Evolutionary conservation across 2,329 filamentous ascomycete genomes (phyloP).

Genomic region (Aspergillus sp.): DNA sequence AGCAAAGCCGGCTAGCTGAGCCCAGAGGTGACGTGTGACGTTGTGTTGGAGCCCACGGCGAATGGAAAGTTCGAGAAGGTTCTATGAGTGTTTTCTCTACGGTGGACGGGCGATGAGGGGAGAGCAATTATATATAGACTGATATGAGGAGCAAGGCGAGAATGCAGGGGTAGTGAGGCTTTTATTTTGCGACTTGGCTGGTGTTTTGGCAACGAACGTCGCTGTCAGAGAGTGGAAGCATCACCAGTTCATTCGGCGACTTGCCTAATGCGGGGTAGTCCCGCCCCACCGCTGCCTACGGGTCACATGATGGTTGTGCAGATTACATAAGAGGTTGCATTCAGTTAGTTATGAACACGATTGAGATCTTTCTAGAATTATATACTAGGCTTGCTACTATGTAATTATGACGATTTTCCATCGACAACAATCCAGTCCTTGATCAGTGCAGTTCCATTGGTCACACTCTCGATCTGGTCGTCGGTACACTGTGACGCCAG

Average conservation of each 20-base stretch:
- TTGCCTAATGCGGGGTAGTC: constrained; percentile 1
- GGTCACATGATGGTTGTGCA: too few relatives aligned
- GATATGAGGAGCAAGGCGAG: too few relatives aligned
- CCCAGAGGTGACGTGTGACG: constrained; percentile 28
- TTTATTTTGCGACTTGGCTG: too few relatives aligned
- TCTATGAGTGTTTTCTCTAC: constrained; percentile 8
- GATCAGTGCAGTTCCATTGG: constrained; percentile 43
- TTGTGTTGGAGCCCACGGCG: constrained; percentile 11
- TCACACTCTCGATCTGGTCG: constrained; percentile 39
- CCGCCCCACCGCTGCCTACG: not conserved
- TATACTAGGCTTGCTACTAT: not conserved
- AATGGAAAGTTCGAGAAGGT: constrained; percentile 36
- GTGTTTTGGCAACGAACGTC: too few relatives aligned
- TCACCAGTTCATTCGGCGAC: not conserved
- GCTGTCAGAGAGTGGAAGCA: not conserved
- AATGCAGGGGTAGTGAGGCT: too few relatives aligned
- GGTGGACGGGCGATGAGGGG: too few relatives aligned
- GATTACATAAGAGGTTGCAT: too few relatives aligned
- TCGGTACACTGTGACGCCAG: constrained; percentile 38
- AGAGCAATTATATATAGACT: too few relatives aligned
- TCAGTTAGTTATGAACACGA: too few relatives aligned
- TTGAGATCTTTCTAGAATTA: not conserved
- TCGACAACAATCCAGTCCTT: constrained; percentile 43
- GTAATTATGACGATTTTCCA: not conserved
- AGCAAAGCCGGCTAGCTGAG: constrained; percentile 3